Base-by-base conservation (phyloP, 129 eudicot genomes). In the Rutidosis leptorrhynchoides region DNA sequence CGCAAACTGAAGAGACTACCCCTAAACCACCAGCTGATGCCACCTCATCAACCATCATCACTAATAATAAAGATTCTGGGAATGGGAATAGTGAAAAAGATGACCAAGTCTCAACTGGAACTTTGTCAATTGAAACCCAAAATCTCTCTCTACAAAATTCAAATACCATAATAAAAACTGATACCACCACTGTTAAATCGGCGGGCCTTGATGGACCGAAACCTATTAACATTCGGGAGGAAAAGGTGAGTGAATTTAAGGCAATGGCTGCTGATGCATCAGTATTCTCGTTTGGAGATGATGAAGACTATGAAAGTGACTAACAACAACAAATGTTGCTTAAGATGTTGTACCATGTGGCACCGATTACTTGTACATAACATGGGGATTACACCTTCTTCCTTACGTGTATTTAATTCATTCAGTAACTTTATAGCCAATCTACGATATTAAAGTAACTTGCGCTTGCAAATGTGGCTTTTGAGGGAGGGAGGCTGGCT, bases 251-350 rank as follows among this genome's bases (percentile, higher is more conserved):
- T 57, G 95, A 94, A 37, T 94, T 94, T 58, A 94, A 94, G 86
- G 97, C 83, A n/a, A 86, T 94, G 96, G 96, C 97, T 23, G 99
- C 99, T 14, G 99, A 94, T 86, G 95, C 99, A 17, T 94, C 99
- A 12, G 93, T 94, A 7, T 94, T 94, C 56, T 76, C 93, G 12
- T 94, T 94, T 78, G 99, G 99, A 35, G 99, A 93, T 42, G 99
- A 94, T 25, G 99, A 89, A 63, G 99, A 94, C 58, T 80, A 86
- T 68, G 97, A 87, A 79, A 93, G 96, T 77, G 99, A 94, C n/a
- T 81, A 53, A 74, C 55, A 67, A 43, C 4, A 66, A 43, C 5
- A 57, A 17, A 46, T 9, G 15, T 40, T 46, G n/a, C 24, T 10
- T 42, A 2, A 16, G 49, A 68, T 65, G 54, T 9, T 65, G 72